These are phyloP conservation scores for Calocybe cyanea DNA, from an alignment of 768 basidiomycete genomes.

Conservation along the genomic window DNA sequence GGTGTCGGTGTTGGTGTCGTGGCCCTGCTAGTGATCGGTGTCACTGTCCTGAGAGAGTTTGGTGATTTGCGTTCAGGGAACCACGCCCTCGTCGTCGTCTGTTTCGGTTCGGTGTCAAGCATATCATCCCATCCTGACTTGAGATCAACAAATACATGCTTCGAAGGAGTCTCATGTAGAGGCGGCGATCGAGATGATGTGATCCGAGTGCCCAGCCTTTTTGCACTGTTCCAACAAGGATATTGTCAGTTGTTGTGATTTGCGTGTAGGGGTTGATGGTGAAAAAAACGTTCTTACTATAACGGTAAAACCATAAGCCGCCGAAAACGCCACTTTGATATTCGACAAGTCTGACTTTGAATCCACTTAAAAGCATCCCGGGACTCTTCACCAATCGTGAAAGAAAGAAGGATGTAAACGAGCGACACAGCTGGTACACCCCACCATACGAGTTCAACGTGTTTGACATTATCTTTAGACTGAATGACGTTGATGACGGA, in stretches of 20 bases:
- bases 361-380: constrained; percentile 35
- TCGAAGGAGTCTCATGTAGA: constrained; percentile 12
- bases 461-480: constrained; percentile 20
- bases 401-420: constrained; percentile 31
- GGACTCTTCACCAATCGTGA: constrained; percentile 35
- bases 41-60: constrained; percentile 14
- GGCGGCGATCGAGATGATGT: constrained; percentile 16
- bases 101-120: constrained; percentile 28
- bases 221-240: constrained; percentile 7
- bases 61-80: constrained; percentile 18
- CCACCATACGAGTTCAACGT: constrained; percentile 36
- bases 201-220: too few species aligned
- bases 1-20: constrained; percentile 20
- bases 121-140: constrained; percentile 52
- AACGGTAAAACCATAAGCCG: constrained; percentile 16
- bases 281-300: constrained; percentile 16
- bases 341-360: constrained; percentile 1
- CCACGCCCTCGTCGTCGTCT: constrained; percentile 17
- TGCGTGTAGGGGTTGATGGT: background rate
- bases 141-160: constrained; percentile 28
- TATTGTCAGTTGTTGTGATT: background rate
- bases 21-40: constrained; percentile 23
- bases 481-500: constrained; percentile 30
- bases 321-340: constrained; percentile 7
- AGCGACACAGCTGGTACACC: constrained; percentile 34